Base-by-base conservation (phyloP, 805 yeast species). In the Isabelozyma heimii region DNA sequence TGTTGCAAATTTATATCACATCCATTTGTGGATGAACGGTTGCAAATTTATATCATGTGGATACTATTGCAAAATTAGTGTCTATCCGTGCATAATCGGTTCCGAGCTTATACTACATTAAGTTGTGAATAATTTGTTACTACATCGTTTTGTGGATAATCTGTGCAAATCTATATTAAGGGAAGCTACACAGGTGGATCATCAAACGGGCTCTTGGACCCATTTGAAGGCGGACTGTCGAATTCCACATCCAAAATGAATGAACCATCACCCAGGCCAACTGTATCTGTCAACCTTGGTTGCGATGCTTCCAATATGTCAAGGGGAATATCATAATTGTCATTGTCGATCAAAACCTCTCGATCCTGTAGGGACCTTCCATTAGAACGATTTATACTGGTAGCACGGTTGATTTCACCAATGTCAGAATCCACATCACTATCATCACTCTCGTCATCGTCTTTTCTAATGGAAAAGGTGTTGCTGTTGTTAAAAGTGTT, bases 381-480 rank as follows among this genome's bases (percentile, higher is more conserved):
- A n/a, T 45, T 43, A 16, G 47, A 44, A 33, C 59, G 54, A 20
- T 65, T 53, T 7, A 67, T 57, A 47, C 73, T 66, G 3, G 75
- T 72, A 37, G 77, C 77, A 2, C 77, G 62, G 40, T 64, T 62
- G 44, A 73, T 73, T 51, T 73, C 76, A 16, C 76, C 77, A 35
- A 73, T 70, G 53, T 73, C 79, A n/a, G 74, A 68, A 58, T 73
- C 79, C 37, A 73, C 76, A 51, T 73, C 79, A 13, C 71, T 64
- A 52, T 71, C 74, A 14, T 54, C 61, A 40, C 52, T 52, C 1
- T 55, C 66, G 42, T 54, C 61, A 20, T 51, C 63, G 20, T 27
- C 44, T 26, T 26, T 12, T 2, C 46, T 45, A 6, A 49, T 52
- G 16, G 55, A 51, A 42, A 51, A 50, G 17, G 47, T 53, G 27